A percentile compares a stretch with the other conserved stretches of the same genome.
Conservation (phyloP, 345 rosid genomes). For the Jatropha curcas region DNA sequence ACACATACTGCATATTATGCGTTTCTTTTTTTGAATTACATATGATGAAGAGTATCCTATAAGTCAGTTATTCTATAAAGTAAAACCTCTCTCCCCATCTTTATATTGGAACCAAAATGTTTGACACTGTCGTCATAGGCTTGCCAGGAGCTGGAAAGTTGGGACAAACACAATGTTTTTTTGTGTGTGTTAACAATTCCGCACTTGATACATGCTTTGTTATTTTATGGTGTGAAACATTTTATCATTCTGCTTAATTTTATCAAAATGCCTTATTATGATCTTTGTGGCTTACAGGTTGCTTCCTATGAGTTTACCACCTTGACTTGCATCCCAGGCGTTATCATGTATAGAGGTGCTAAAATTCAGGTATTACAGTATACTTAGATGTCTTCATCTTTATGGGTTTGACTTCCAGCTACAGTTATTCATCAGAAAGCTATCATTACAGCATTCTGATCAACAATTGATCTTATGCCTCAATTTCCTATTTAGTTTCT, state of each 20-base stretch:
- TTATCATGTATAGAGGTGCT: conserved; percentile 90
- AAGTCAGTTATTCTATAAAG: not conserved
- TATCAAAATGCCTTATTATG: not conserved
- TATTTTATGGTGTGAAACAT: not conserved
- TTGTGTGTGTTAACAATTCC: not conserved
- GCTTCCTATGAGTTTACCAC: conserved; percentile 99
- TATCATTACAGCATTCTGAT: not conserved
- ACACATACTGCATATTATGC: not conserved
- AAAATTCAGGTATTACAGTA: conserved; percentile 73
- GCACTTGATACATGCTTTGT: not conserved
- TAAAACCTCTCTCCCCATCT: not conserved
- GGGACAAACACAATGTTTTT: not conserved
- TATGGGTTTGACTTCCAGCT: not conserved
- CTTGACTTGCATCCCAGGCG: conserved; percentile 96
- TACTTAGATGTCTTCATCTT: not conserved
- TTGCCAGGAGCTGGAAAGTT: not conserved
- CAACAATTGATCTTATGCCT: not conserved
- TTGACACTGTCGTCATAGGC: not conserved
- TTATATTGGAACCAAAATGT: not conserved
- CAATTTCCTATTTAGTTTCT: not conserved
- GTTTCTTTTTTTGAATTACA: too few relatives aligned
- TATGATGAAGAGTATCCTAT: not conserved
- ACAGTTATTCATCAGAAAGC: not conserved
- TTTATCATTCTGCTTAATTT: too few relatives aligned
- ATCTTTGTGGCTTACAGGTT: conserved; percentile 52